phyloP scores from a whole-genome alignment of 192 early-diverging fungal species.

The Borealophlyctis nickersoniae region DNA sequence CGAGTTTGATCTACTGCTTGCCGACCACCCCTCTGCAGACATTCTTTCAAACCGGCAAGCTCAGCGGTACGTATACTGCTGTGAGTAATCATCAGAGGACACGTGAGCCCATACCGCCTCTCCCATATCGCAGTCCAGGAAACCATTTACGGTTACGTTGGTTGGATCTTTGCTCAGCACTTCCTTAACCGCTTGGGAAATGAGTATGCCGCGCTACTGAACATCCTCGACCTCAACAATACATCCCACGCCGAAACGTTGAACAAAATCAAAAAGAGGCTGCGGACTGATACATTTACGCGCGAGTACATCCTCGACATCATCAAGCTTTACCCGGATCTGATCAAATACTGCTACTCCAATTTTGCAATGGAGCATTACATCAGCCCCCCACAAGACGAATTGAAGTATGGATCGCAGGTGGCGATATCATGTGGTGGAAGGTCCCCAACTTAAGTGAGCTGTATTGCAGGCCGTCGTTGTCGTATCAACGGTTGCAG shows the following conservation, averaged over 20 bases:
- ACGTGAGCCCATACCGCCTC: too few relatives aligned
- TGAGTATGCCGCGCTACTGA: conserved; percentile 84
- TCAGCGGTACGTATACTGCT: conserved; percentile 50
- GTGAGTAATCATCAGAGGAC: too few relatives aligned
- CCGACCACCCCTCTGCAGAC: conserved; percentile 91
- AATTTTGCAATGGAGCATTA: conserved; percentile 96
- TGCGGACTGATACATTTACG: conserved; percentile 96
- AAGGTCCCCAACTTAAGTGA: too few relatives aligned
- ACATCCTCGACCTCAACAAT: conserved; percentile 78
- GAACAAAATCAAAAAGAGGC: conserved; percentile 95
- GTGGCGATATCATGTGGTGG: too few relatives aligned
- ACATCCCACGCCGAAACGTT: conserved; percentile 87
- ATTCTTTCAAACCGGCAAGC: conserved; percentile 88
- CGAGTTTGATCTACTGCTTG: conserved; percentile 92
- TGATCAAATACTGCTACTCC: conserved; percentile 87
- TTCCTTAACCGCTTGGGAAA: conserved; percentile 96
- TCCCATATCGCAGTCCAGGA: conserved; percentile 84
- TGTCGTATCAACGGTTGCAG: conserved; percentile 88
- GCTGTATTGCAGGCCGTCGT: conserved; percentile 55
- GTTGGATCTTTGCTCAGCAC: conserved; percentile 98
- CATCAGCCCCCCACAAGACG: conserved; percentile 61
- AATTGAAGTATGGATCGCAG: conserved; percentile 20
- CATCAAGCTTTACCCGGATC: conserved; percentile 88
- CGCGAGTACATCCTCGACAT: conserved; percentile 98
- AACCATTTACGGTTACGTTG: conserved; percentile 91